These are phyloP conservation scores for Pythium guiyangense DNA, from an alignment of 352 stramenopile genomes.

Conservation along the genomic window DNA sequence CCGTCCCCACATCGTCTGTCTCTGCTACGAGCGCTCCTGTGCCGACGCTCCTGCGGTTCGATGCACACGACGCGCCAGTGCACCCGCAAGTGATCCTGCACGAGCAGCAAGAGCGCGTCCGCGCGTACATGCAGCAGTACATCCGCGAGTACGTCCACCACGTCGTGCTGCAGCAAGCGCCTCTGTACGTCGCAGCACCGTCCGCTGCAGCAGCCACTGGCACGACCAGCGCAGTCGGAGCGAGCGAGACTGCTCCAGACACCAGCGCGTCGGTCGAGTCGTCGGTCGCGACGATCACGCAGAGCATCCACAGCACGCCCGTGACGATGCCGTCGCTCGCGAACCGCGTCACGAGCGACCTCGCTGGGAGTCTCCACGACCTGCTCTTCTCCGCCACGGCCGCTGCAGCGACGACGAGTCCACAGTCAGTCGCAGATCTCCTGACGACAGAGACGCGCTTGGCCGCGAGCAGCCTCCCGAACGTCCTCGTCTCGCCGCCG, in stretches of 20 bases:
- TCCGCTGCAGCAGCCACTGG: not conserved
- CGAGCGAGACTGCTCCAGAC: not conserved
- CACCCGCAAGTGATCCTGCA: slow-evolving; percentile 43
- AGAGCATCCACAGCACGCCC: slow-evolving; percentile 46
- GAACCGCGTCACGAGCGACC: slow-evolving; percentile 28
- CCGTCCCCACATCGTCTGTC: not conserved
- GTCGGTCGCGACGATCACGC: slow-evolving; percentile 14
- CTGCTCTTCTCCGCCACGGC: slow-evolving; percentile 44
- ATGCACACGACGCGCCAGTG: slow-evolving; percentile 30
- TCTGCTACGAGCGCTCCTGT: not conserved
- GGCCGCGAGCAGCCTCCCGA: slow-evolving; percentile 1
- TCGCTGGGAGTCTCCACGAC: slow-evolving; percentile 58
- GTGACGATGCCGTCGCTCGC: slow-evolving; percentile 44
- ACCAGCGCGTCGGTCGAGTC: slow-evolving; percentile 1
- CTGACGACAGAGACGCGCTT: slow-evolving; percentile 8
- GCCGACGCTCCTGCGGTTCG: slow-evolving; percentile 37
- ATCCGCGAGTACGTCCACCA: slow-evolving; percentile 57
- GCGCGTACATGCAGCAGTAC: slow-evolving; percentile 58
- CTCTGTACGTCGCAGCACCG: too few relatives aligned
- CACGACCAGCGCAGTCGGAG: not conserved
- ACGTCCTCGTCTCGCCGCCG: slow-evolving; percentile 4
- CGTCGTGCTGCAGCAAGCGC: slow-evolving; percentile 28
- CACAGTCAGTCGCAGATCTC: slow-evolving; percentile 61
- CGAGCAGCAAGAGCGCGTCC: slow-evolving; percentile 45
- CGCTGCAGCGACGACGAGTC: slow-evolving; percentile 59